phyloP scores from a whole-genome alignment of 495 filamentous ascomycete species.

The Immersiella caudata region DNA sequence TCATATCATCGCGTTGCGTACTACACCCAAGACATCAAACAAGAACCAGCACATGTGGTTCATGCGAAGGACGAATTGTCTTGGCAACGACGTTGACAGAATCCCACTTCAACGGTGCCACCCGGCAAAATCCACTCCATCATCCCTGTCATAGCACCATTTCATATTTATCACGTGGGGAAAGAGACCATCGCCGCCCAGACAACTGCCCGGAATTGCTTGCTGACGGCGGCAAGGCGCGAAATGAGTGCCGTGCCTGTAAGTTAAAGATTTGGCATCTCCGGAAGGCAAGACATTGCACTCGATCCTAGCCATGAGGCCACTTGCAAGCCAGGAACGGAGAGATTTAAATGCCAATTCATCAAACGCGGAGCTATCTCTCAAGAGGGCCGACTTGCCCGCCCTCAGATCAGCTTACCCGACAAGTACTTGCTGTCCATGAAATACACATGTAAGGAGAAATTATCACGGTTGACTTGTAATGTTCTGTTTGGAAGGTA shows the following conservation, averaged over 20 bases:
- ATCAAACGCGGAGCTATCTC: not conserved
- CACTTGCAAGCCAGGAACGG: too few relatives aligned
- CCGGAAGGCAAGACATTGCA: too few relatives aligned
- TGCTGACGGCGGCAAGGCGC: too few relatives aligned
- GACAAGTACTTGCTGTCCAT: too few relatives aligned
- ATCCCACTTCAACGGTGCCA: constrained; percentile 13
- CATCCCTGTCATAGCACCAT: not conserved
- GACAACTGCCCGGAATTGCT: not conserved
- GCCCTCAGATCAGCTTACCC: too few relatives aligned
- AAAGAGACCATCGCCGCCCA: not conserved
- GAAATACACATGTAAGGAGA: too few relatives aligned
- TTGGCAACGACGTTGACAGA: constrained; percentile 18
- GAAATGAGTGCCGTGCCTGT: too few relatives aligned
- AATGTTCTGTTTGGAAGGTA: not conserved
- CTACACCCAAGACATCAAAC: constrained; percentile 6
- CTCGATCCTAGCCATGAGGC: too few relatives aligned
- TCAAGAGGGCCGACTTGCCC: too few relatives aligned
- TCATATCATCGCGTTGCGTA: constrained; percentile 29
- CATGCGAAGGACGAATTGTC: constrained; percentile 9
- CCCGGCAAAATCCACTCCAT: constrained; percentile 7
- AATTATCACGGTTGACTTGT: too few relatives aligned
- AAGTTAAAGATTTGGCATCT: too few relatives aligned
- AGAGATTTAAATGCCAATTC: not conserved
- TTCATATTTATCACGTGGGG: constrained; percentile 2
- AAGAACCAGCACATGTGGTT: constrained; percentile 15